phyloP scores from a whole-genome alignment of 2,329 filamentous ascomycete species.

The Phyllosticta citriasiana region DNA sequence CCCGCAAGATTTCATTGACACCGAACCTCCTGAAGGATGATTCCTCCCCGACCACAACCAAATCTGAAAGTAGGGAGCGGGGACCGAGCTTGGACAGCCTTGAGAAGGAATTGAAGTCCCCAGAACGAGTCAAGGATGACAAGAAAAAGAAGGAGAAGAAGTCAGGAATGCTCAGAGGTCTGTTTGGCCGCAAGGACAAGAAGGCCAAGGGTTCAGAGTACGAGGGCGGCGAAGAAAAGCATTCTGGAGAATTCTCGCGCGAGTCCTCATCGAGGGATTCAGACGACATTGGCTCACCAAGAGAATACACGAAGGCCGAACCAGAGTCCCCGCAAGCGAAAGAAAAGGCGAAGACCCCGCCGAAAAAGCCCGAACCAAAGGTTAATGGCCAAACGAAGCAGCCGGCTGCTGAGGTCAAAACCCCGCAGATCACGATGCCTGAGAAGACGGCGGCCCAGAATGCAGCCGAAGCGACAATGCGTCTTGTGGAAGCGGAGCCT shows the following conservation, averaged over 20 bases:
- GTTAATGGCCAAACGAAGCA: constrained; percentile 22
- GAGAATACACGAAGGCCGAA: constrained; percentile 18
- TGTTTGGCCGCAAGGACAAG: constrained; percentile 58
- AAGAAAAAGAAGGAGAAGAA: constrained; percentile 66
- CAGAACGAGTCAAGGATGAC: constrained; percentile 58
- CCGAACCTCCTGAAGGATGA: constrained; percentile 87
- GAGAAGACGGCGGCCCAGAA: constrained; percentile 18
- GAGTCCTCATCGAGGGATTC: constrained; percentile 19
- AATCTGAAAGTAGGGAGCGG: constrained; percentile 35
- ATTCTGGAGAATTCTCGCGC: constrained; percentile 26
- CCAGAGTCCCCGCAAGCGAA: constrained; percentile 12
- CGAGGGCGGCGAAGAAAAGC: constrained; percentile 37
- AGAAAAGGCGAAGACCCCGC: constrained; percentile 15
- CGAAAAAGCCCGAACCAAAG: constrained; percentile 21
- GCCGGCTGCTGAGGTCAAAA: constrained; percentile 17
- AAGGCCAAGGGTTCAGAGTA: constrained; percentile 37
- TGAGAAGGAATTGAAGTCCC: constrained; percentile 54
- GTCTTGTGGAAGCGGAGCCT: constrained; percentile 2
- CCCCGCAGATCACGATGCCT: constrained; percentile 1
- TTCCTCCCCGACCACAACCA: constrained; percentile 29
- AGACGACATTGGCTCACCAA: constrained; percentile 4
- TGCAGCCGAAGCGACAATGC: constrained; percentile 16
- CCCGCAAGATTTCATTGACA: constrained; percentile 93
- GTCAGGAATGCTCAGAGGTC: constrained; percentile 59
- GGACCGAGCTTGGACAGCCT: constrained; percentile 64